Conservation (phyloP, 2,329 filamentous ascomycete genomes). For the Microdochium nivale region DNA sequence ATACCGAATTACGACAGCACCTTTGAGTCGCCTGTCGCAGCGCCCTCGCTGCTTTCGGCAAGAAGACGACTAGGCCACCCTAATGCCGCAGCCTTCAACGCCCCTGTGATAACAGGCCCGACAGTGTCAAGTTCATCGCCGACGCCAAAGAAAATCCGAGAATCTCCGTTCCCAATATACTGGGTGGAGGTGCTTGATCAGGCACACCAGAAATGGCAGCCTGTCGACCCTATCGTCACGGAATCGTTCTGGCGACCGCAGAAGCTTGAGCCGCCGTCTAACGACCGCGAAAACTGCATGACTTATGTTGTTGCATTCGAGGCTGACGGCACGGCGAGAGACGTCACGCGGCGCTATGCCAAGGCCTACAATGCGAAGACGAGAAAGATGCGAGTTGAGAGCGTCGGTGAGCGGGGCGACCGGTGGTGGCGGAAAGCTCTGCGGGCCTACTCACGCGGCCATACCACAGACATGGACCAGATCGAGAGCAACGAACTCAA, state of each 20-base stretch:
- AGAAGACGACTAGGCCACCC: constrained; percentile 44
- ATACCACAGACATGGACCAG: constrained; percentile 61
- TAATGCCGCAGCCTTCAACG: constrained; percentile 41
- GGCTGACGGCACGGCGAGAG: constrained; percentile 65
- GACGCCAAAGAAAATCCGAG: constrained; percentile 40
- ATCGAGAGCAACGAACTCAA: constrained; percentile 73
- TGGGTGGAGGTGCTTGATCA: constrained; percentile 91
- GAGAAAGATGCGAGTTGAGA: constrained; percentile 69
- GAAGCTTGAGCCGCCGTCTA: constrained; percentile 74
- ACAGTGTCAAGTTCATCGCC: constrained; percentile 21
- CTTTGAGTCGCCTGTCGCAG: constrained; percentile 18
- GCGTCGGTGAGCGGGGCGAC: constrained; percentile 34
- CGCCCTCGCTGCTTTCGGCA: constrained; percentile 22
- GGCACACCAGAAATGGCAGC: constrained; percentile 84
- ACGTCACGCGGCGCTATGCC: constrained; percentile 81
- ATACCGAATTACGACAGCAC: constrained; percentile 29
- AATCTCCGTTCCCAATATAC: constrained; percentile 75
- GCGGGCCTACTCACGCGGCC: constrained; percentile 33
- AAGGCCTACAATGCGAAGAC: constrained; percentile 91
- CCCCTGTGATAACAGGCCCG: constrained; percentile 32
- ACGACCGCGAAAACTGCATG: constrained; percentile 67
- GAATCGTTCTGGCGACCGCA: constrained; percentile 64
- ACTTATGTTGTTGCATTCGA: constrained; percentile 83
- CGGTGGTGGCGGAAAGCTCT: constrained; percentile 47
- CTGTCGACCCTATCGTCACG: constrained; percentile 79